These are phyloP conservation scores for Tagetes erecta DNA, from an alignment of 129 eudicot genomes.

Conservation along the genomic window DNA sequence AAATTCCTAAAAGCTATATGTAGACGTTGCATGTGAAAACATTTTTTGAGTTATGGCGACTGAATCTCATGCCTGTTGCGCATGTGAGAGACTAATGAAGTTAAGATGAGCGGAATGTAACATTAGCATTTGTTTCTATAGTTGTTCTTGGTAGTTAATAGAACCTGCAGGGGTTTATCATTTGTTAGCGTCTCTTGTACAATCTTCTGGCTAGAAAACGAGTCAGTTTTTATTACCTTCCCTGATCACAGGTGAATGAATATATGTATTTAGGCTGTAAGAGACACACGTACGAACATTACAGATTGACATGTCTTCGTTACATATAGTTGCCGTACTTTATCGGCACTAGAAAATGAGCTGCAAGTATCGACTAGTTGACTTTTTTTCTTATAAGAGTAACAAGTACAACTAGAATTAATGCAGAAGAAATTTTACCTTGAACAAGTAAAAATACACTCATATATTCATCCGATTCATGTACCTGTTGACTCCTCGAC, in stretches of 20 bases:
- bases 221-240: neutral
- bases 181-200: neutral
- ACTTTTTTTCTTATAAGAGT: too few species aligned
- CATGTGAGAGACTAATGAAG: neutral
- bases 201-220: neutral
- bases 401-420: too few species aligned
- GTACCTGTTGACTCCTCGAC: too few species aligned
- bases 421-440: too few species aligned
- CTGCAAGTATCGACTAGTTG: too few species aligned
- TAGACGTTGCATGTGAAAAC: slow-evolving; percentile 32
- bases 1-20: slow-evolving; percentile 68
- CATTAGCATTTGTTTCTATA: neutral
- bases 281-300: neutral
- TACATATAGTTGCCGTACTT: too few species aligned
- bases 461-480: too few species aligned
- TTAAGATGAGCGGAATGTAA: neutral
- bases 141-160: neutral
- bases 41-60: neutral
- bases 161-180: neutral
- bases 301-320: neutral
- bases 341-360: too few species aligned
- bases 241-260: neutral
- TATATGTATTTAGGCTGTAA: neutral
- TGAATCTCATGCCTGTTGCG: neutral
- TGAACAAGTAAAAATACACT: too few species aligned